Evolutionary conservation across 2,329 filamentous ascomycete species (phyloP), one percentile per base, ranked within the genome.

Genomic region (Alternaria sp.): DNA sequence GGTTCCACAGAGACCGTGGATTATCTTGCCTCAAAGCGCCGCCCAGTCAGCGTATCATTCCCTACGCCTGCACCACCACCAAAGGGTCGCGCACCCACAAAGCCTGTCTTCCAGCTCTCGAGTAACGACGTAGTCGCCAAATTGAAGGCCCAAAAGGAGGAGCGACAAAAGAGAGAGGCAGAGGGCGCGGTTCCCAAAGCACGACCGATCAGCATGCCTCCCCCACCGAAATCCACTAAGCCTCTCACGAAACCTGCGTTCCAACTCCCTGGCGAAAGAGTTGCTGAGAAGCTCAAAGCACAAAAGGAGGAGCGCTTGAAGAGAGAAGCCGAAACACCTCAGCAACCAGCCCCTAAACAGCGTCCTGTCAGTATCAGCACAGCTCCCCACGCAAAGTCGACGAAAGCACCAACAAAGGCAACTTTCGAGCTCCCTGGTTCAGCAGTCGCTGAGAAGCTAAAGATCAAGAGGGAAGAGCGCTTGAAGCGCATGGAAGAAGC

Each of bases 381-480:
- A 70, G 77, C 55, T 21, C 51, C 51, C 8, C 77, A 75, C 13
- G 66, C 76, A 9, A 85, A 83, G 65, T 84, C 82, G 3, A 75
- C 73, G 23, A 85, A 85, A 65, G 75, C 82, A 6, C 80, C 79
- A 0, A 86, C 84, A 0, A 78, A 75, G 49, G 74, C 83, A 14
- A 82, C 74, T 26, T 86, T 86, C 66, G 76, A 80, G 51, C 77
- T 86, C 0, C 83, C 84, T 0, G 84, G 84, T 7, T 84, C 86
- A 62, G 83, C 79, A 13, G 74, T 85, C 3, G 82, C 74, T 7
- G 72, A 71, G 26, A 71, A 70, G 31, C 56, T 75, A 1, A 73
- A 69, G 31, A 65, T 72, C 11, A 70, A 74, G 42, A 70, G 68
- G 42, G 74, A 76, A 62, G 73, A 75, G 55, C 74, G 74, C 5